A percentile compares a stretch with the other conserved stretches of the same genome.
These are phyloP conservation scores for Dactylellina leptospora DNA, from an alignment of 2,329 filamentous ascomycete species.

Conservation along the genomic window DNA sequence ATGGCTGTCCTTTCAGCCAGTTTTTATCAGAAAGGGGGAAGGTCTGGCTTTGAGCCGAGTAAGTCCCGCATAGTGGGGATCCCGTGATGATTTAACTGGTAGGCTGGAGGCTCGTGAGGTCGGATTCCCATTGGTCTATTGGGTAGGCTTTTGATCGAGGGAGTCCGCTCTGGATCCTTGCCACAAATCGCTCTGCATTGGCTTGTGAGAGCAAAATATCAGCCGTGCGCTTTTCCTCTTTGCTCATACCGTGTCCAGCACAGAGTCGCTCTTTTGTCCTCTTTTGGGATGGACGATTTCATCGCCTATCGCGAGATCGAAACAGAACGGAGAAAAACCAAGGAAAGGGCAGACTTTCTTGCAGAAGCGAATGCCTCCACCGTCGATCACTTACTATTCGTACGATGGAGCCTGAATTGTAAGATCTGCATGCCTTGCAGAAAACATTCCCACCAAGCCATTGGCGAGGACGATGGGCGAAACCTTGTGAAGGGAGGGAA, in stretches of 20 bases:
- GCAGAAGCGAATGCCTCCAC: slow-evolving; percentile 50
- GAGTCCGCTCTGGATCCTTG: slow-evolving; percentile 36
- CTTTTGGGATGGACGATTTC: slow-evolving; percentile 18
- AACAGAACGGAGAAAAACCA: slow-evolving; percentile 41
- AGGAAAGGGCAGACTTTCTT: slow-evolving; percentile 39
- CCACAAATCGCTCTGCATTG: slow-evolving; percentile 30
- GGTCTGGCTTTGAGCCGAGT: slow-evolving; percentile 43
- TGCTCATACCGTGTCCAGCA: neutral
- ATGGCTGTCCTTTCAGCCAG: slow-evolving; percentile 52
- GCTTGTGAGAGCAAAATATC: slow-evolving; percentile 8
- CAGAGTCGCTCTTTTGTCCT: neutral
- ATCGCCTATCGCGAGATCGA: slow-evolving; percentile 52
- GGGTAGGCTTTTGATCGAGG: neutral
- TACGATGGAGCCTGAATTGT: slow-evolving; percentile 27
- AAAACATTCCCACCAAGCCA: slow-evolving; percentile 18
- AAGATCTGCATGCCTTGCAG: slow-evolving; percentile 45
- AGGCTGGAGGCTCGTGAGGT: slow-evolving; percentile 15
- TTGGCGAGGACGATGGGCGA: neutral
- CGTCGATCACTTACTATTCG: slow-evolving; percentile 46
- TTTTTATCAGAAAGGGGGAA: slow-evolving; percentile 45
- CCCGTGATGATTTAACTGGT: slow-evolving; percentile 49
- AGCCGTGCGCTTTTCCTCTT: slow-evolving; percentile 12
- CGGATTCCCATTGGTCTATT: slow-evolving; percentile 32
- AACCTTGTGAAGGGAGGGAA: slow-evolving; percentile 9
- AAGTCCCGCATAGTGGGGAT: slow-evolving; percentile 48